phyloP scores from a whole-genome alignment of 768 basidiomycete species.

The Sutorius australiensis region DNA sequence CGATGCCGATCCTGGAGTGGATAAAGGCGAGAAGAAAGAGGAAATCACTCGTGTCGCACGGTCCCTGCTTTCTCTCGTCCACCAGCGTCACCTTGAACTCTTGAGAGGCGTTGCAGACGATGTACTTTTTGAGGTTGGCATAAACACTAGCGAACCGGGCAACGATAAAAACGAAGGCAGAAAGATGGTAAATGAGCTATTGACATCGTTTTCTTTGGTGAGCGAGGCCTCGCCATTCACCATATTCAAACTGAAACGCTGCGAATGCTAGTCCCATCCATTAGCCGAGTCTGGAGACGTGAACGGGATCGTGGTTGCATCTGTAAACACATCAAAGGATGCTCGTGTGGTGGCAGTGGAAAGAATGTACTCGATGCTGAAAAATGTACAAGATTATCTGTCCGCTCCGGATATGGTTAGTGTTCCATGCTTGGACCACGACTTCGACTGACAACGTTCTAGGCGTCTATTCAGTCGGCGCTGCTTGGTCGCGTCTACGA shows the following conservation, averaged over 20 bases:
- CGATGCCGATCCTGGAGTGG: not conserved
- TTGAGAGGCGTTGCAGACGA: constrained; percentile 43
- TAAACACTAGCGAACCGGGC: constrained; percentile 9
- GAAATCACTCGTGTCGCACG: constrained; percentile 15
- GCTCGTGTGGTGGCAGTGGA: constrained; percentile 59
- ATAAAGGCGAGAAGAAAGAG: constrained; percentile 5
- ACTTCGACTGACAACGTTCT: constrained; percentile 2
- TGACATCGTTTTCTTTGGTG: constrained; percentile 59
- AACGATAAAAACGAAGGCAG: constrained; percentile 32
- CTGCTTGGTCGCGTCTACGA: constrained; percentile 71
- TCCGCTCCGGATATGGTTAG: constrained; percentile 37
- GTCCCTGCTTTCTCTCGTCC: constrained; percentile 50
- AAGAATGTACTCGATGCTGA: constrained; percentile 44
- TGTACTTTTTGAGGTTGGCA: constrained; percentile 27
- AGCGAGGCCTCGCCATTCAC: constrained; percentile 5
- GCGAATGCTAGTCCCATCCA: constrained; percentile 19
- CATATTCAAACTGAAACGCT: not conserved
- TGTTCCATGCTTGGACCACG: not conserved
- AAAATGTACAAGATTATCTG: constrained; percentile 16
- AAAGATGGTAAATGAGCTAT: constrained; percentile 48
- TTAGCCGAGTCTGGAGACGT: constrained; percentile 31
- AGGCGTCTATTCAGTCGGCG: constrained; percentile 60
- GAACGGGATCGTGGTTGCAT: constrained; percentile 47
- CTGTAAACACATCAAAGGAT: constrained; percentile 57
- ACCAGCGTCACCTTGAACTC: constrained; percentile 59